phyloP scores from a whole-genome alignment of 78 protist genomes.

The Cavenderia fasciculata region DNA sequence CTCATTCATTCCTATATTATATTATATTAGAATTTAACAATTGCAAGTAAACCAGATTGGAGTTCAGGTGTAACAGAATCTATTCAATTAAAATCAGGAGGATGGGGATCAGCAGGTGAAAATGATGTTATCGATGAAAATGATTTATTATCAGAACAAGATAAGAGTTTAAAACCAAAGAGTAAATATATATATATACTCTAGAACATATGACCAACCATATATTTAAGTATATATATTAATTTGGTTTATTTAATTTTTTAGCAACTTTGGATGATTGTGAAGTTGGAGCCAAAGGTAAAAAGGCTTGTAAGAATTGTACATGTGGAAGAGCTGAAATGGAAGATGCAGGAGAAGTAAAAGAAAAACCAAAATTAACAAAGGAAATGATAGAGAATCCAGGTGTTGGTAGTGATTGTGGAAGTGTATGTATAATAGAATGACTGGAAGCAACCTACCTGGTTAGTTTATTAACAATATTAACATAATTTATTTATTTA shows the following conservation, averaged over 20 bases:
- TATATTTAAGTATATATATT: no score
- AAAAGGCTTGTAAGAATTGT: conserved; percentile 83
- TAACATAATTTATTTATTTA: conserved; percentile 16
- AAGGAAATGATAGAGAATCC: conserved; percentile 80
- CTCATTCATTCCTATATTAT: background rate
- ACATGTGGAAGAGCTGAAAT: conserved; percentile 80
- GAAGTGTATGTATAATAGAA: conserved; percentile 6
- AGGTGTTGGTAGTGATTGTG: conserved; percentile 69
- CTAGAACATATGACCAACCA: no score
- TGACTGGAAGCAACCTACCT: background rate
- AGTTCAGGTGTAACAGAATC: background rate
- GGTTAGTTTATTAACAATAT: background rate
- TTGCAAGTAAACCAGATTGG: conserved; percentile 38
- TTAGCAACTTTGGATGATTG: conserved; percentile 67
- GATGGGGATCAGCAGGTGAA: conserved; percentile 18
- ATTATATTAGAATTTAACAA: background rate
- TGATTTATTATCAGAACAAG: conserved; percentile 41
- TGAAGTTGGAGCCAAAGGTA: conserved; percentile 40
- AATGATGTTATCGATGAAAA: conserved; percentile 25
- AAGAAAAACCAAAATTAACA: conserved; percentile 60
- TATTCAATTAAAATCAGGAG: background rate
- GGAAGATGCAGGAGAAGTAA: conserved; percentile 20
- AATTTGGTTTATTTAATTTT: background rate
- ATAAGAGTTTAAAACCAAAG: conserved; percentile 48
- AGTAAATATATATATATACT: conserved; percentile 4